Evolutionary conservation across 768 basidiomycete genomes (phyloP), one percentile per base, ranked within the genome.

Genomic region (Boletus fagicola): DNA sequence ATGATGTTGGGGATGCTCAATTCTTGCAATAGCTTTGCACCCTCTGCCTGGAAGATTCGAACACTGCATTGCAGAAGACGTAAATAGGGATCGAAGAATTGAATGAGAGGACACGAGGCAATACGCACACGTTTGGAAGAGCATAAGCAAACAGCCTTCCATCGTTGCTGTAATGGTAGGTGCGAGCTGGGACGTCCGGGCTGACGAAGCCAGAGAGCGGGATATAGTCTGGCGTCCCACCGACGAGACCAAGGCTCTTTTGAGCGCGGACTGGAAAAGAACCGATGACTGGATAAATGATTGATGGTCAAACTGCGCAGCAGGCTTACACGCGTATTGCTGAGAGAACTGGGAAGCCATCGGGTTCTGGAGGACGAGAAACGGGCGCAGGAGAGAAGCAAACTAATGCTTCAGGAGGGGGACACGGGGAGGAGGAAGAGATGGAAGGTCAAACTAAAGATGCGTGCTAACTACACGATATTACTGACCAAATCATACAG

Each of bases 141-240:
- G 87, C 87, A 76, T 92, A 92, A 46, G 92, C 94, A 68, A 88
- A 92, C 60, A 93, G 79, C 69, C 90, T 81, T 66, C 94, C 95
- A 68, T 97, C 92, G 55, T 80, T 78, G 69, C 92, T 94, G 75
- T 96, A 96, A 62, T 81, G 80, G 70, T 83, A 90, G 53, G 84
- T 87, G 65, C 90, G 83, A 42, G 87, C 86, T 55, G 91, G 78
- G 28, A 80, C 83, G 44, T 90, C 88, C 46, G 90, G 90, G 35
- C 75, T 78, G 56, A 74, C 72, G 64, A 90, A 91, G 43, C 81
- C 83, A 59, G 83, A 75, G 24, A 91, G 74, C 18, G 84, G 74
- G 22, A 75, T 67, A 71, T 94, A 98, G 66, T 83, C 79, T 48
- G 96, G 93, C 11, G 87, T 80, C 49, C 90, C 92, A 59, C 85